phyloP scores from a whole-genome alignment of 495 filamentous ascomycete species.

The Terfezia boudieri region DNA sequence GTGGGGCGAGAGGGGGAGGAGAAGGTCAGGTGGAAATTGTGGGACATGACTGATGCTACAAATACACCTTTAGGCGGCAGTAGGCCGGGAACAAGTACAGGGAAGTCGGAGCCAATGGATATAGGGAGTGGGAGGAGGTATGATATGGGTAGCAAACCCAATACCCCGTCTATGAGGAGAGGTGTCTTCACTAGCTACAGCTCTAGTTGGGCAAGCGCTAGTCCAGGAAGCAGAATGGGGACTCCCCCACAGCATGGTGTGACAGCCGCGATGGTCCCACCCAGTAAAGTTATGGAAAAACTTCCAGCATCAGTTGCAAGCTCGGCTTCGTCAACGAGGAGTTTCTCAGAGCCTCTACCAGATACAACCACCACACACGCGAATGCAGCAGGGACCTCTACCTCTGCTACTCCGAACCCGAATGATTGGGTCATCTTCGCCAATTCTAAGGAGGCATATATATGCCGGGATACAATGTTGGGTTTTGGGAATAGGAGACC shows the following conservation, averaged over 20 bases:
- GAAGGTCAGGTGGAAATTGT: constrained; percentile 36
- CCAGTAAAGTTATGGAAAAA: neutral
- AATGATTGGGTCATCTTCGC: constrained; percentile 18
- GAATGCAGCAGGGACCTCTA: neutral
- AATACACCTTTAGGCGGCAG: constrained; percentile 6
- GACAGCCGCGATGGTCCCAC: neutral
- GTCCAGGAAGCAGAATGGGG: neutral
- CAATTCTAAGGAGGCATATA: constrained; percentile 23
- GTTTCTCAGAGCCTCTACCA: neutral
- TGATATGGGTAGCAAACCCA: neutral
- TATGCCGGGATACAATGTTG: constrained; percentile 28
- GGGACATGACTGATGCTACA: constrained; percentile 12
- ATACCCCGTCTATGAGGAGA: neutral
- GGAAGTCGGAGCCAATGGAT: neutral
- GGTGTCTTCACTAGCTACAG: neutral
- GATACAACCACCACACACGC: neutral
- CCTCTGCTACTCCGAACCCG: neutral
- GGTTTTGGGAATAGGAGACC: constrained; percentile 36
- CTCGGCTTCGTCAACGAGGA: neutral
- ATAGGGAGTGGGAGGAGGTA: neutral
- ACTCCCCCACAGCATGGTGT: neutral
- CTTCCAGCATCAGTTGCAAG: neutral
- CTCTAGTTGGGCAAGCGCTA: neutral
- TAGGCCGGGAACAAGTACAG: neutral
- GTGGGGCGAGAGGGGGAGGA: constrained; percentile 77